Base-by-base conservation (phyloP, 2,329 filamentous ascomycete species). In the Botryotinia narcissicola region DNA sequence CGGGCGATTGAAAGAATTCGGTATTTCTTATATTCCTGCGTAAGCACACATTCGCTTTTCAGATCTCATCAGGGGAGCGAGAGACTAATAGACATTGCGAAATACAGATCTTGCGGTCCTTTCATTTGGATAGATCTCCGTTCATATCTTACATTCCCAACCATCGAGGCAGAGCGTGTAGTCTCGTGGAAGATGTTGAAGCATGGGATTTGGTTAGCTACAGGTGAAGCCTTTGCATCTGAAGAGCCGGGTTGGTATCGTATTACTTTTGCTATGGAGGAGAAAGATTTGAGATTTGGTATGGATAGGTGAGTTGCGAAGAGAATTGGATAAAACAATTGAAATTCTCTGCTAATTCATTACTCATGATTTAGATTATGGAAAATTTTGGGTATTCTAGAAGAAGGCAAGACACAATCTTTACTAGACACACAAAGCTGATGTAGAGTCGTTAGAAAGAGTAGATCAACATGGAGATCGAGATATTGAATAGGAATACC, bases 51-150 rank as follows among this genome's bases (percentile, higher is more conserved):
- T 8, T 32, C 20, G 3, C 35, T 32, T 12, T 25, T 37, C n/a
- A n/a, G 7, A 20, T 54, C 2, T 44, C 9, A 14, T 29, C 32
- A 8, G 0, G 35, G 16, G 37, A 59, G 22, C n/a, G 2, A 46
- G 2, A n/a, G 1, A 14, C 51, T 70, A 7, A 70, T 14, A 18
- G 4, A 22, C 44, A 16, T n/a, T 20, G 25, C 4, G 5, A 37
- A 67, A n/a, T 22, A 32, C 14, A 74, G 73, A 32, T 69, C 74
- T 25, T 73, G 70, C 44, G 74, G 74, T n/a, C 73, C 69, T 10
- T 75, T 75, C 16, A 70, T 75, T 25, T 75, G 74, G 74, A 64
- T 75, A 44, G 71, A 73, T 63, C 73, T 75, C 9, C 35, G 51
- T 37, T n/a, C 64, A n/a, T 73, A 68, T 48, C 69, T 75, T 10